A percentile compares a stretch with the other conserved stretches of the same genome.
Evolutionary conservation across 257 asterid species (phyloP).

Genomic region (Ehretia macrophylla): DNA sequence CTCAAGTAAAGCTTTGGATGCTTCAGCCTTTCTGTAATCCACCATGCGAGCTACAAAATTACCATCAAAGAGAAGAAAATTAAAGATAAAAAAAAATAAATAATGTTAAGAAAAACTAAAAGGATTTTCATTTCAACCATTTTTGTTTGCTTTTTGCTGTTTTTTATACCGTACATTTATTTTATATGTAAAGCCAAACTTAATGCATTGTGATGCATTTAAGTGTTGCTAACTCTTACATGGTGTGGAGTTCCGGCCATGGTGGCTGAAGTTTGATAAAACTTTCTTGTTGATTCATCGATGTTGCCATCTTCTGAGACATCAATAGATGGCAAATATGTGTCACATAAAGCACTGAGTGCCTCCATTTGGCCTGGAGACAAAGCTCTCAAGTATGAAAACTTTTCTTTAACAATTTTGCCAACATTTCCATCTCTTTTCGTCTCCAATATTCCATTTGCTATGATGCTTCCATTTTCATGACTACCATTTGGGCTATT

Average conservation of each 20-base stretch:
- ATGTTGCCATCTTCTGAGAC: background rate
- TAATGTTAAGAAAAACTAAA: background rate
- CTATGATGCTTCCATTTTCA: no score
- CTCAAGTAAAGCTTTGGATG: constrained; percentile 49
- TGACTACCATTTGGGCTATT: no score
- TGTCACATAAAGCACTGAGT: constrained; percentile 51
- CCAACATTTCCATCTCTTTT: background rate
- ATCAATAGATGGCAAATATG: constrained; percentile 47
- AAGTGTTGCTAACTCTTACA: constrained; percentile 27
- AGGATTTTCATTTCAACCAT: background rate
- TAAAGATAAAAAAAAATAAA: background rate
- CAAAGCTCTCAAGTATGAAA: constrained; percentile 4
- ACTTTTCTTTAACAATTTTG: background rate
- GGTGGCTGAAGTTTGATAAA: constrained; percentile 61
- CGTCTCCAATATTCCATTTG: no score
- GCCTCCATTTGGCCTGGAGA: constrained; percentile 53
- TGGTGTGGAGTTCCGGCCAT: constrained; percentile 47
- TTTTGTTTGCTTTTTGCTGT: background rate
- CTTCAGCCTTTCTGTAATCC: constrained; percentile 32
- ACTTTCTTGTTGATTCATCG: constrained; percentile 15
- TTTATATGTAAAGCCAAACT: no score
- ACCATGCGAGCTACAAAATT: constrained; percentile 36
- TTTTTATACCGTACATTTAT: no score
- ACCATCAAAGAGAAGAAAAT: background rate
- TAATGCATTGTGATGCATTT: no score